These are phyloP conservation scores for Paecilomyces formosus DNA, from an alignment of 2,329 filamentous ascomycete genomes.

Conservation along the genomic window DNA sequence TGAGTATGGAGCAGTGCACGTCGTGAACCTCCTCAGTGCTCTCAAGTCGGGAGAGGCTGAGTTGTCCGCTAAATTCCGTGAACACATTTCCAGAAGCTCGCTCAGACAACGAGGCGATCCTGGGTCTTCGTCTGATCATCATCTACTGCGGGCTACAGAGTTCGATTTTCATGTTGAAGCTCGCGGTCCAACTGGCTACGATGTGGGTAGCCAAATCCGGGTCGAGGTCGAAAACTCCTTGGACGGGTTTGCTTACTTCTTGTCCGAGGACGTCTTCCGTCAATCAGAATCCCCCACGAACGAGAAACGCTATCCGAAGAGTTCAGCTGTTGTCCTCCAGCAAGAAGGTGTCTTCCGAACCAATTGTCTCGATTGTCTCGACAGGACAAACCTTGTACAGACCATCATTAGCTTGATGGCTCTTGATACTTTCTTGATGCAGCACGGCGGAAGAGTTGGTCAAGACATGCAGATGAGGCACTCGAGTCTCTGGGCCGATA, in stretches of 20 bases:
- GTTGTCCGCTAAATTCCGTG: constrained; percentile 69
- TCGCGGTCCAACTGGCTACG: constrained; percentile 75
- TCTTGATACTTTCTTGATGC: constrained; percentile 71
- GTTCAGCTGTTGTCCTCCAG: constrained; percentile 64
- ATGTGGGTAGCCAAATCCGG: constrained; percentile 79
- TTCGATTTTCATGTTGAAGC: constrained; percentile 98
- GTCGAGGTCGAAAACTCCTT: constrained; percentile 70
- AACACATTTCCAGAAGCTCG: constrained; percentile 67
- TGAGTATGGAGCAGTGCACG: constrained; percentile 81
- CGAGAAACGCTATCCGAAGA: constrained; percentile 33
- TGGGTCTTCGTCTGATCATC: constrained; percentile 55
- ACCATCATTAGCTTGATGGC: constrained; percentile 94
- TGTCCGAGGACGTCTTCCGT: constrained; percentile 63
- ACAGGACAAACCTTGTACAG: constrained; percentile 92
- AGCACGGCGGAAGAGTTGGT: constrained; percentile 60
- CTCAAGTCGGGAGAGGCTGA: constrained; percentile 81
- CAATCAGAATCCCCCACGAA: constrained; percentile 28
- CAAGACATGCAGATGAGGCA: constrained; percentile 89
- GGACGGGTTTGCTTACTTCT: constrained; percentile 85
- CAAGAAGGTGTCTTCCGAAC: constrained; percentile 95
- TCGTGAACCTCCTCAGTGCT: constrained; percentile 89
- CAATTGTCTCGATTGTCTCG: constrained; percentile 92
- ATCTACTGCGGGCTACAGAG: constrained; percentile 71
- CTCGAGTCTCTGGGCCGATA: constrained; percentile 92
- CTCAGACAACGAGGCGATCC: constrained; percentile 53